Conservation (phyloP, 306 rosid genomes). For the Macrotyloma uniflorum region DNA sequence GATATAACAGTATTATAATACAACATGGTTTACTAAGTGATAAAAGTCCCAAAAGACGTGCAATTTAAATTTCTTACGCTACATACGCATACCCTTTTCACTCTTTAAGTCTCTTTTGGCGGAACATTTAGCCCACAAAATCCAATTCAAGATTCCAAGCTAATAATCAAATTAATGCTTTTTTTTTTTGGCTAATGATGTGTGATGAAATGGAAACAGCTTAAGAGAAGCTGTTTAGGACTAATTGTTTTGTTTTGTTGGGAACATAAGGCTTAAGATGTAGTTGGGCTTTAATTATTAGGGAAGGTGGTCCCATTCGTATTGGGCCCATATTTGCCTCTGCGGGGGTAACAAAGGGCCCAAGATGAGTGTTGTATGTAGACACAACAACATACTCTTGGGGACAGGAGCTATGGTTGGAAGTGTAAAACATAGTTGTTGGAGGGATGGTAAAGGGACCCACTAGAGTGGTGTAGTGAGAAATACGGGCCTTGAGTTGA, state of each 20-base stretch:
- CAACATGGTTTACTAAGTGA: not conserved
- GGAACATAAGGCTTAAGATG: not conserved
- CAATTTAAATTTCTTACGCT: not conserved
- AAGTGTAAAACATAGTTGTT: slow-evolving; percentile 12
- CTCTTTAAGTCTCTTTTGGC: not conserved
- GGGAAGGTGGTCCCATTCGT: slow-evolving; percentile 29
- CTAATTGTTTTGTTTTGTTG: not conserved
- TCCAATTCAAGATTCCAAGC: not conserved
- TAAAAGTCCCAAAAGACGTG: not conserved
- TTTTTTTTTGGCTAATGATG: too few species aligned
- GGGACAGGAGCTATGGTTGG: slow-evolving; percentile 29
- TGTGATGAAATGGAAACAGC: slow-evolving; percentile 1
- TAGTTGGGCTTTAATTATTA: slow-evolving; percentile 32
- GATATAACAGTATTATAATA: not conserved
- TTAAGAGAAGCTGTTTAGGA: not conserved
- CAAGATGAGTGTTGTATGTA: slow-evolving; percentile 29
- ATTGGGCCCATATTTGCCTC: slow-evolving; percentile 32
- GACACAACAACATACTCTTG: slow-evolving; percentile 49
- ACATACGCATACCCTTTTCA: not conserved
- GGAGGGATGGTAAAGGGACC: slow-evolving; percentile 10
- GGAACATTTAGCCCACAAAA: not conserved
- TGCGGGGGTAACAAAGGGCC: slow-evolving; percentile 34
- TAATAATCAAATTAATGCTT: too few species aligned
- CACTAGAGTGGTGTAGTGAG: slow-evolving; percentile 16
- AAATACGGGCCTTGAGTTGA: slow-evolving; percentile 37